phyloP scores from a whole-genome alignment of 2,329 filamentous ascomycete species.

The Fusarium sp. region DNA sequence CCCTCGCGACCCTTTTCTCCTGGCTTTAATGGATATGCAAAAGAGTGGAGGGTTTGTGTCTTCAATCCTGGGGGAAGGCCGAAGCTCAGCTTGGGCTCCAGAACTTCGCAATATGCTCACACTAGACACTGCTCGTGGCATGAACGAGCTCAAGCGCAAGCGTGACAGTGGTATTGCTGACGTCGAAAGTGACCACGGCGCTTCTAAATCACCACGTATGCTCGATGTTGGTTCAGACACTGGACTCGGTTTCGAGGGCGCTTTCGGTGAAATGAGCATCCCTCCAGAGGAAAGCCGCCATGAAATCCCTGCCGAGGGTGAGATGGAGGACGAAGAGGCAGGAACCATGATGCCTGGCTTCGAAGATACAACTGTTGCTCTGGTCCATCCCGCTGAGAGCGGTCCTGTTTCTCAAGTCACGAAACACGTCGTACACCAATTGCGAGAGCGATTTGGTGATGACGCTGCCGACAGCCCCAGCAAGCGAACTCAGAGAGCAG shows the following conservation, averaged over 20 bases:
- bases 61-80: slow-evolving; percentile 84
- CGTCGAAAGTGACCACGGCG: slow-evolving; percentile 74
- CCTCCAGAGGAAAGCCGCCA: slow-evolving; percentile 71
- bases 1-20: slow-evolving; percentile 85
- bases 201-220: slow-evolving; percentile 73
- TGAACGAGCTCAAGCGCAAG: slow-evolving; percentile 91
- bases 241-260: slow-evolving; percentile 58
- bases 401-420: slow-evolving; percentile 91
- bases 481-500: slow-evolving; percentile 79
- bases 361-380: slow-evolving; percentile 80
- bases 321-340: slow-evolving; percentile 55
- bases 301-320: slow-evolving; percentile 71
- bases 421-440: slow-evolving; percentile 93
- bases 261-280: slow-evolving; percentile 65
- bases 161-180: slow-evolving; percentile 88
- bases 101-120: slow-evolving; percentile 95
- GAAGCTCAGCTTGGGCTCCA: slow-evolving; percentile 85
- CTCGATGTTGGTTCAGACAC: slow-evolving; percentile 77
- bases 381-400: slow-evolving; percentile 84
- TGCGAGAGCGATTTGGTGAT: slow-evolving; percentile 86
- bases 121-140: slow-evolving; percentile 79
- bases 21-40: slow-evolving; percentile 92
- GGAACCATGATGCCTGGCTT: slow-evolving; percentile 70
- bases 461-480: slow-evolving; percentile 76
- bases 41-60: slow-evolving; percentile 90